Evolutionary conservation across 2,329 filamentous ascomycete genomes (phyloP).

Genomic region (Lachnellula cervina): DNA sequence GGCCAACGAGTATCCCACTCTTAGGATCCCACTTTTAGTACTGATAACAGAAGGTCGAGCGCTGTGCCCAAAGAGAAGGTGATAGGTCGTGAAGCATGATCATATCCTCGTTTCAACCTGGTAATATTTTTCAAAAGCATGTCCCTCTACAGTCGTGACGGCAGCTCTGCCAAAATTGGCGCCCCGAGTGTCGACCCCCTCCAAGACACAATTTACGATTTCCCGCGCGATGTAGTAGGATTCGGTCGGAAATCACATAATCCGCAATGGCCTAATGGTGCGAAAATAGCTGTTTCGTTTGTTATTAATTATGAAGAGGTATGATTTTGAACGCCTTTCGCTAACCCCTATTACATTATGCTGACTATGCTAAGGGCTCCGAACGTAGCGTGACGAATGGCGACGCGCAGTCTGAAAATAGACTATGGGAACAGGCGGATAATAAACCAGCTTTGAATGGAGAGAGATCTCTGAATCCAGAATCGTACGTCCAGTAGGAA

Average conservation of each 20-base stretch:
- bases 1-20: no score
- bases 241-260: constrained; percentile 15
- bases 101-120: no score
- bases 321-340: not conserved
- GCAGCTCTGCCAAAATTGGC: no score
- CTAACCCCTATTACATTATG: no score
- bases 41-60: no score
- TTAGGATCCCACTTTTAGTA: no score
- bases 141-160: no score
- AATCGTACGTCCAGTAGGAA: constrained; percentile 31
- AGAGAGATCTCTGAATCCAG: constrained; percentile 16
- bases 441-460: not conserved
- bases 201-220: constrained; percentile 12
- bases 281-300: constrained; percentile 26
- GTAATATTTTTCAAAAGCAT: no score
- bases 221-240: constrained; percentile 21
- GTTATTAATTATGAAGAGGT: constrained; percentile 16
- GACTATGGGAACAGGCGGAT: constrained; percentile 6
- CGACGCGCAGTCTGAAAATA: constrained; percentile 22
- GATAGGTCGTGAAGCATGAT: no score
- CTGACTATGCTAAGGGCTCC: constrained; percentile 6
- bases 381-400: constrained; percentile 32
- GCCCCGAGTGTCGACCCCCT: constrained; percentile 1
- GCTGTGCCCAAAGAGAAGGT: no score
- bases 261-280: constrained; percentile 27